Base-by-base conservation (phyloP, 2,329 filamentous ascomycete species). In the Sclerotinia nivalis region DNA sequence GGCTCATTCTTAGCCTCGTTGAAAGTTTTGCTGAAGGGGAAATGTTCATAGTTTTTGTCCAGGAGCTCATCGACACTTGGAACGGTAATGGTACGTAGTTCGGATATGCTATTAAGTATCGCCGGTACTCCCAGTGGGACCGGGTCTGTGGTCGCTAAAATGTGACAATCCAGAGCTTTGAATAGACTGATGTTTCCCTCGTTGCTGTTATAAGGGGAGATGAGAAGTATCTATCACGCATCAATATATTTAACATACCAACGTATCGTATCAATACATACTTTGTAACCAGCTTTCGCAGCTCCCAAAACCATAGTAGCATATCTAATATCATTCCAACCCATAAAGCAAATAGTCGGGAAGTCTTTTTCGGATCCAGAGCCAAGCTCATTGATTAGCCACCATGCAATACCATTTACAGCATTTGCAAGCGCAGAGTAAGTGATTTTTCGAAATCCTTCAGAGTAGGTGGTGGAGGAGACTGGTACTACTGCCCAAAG, bases 321-420 rank as follows among this genome's bases (percentile, higher is more conserved):
- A 34, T 47, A 47, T 34, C 18, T 34, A 12, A 64, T 9, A 34
- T 64, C 60, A 34, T 64, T 64, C 8, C n/a, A 47, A 34, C 25
- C 45, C 15, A 64, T 31, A 12, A 37, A 64, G 20, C 60, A 64
- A 47, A 64, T 18, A 50, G 60, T 45, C 13, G 20, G 43, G 25
- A 45, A 64, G 18, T 45, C 47, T 43, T 47, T 62, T 47, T n/a
- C 28, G 2, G 28, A 22, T 8, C 45, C 60, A 34, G 45, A 15
- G 12, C 45, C 60, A 49, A 52, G 60, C 28, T 47, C 31, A 18
- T 25, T 6, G 2, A 22, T 31, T 2, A 52, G 34, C 47, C 47
- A 64, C 31, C 45, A 64, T 22, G 47, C 47, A 50, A 64, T 37
- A n/a, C 47, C 47, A 49, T 64, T 64, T 10, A 50, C 47, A 13